Evolutionary conservation across 2,329 filamentous ascomycete genomes (phyloP), one percentile per base, ranked within the genome.

Genomic region (Leptographium radiaticola): DNA sequence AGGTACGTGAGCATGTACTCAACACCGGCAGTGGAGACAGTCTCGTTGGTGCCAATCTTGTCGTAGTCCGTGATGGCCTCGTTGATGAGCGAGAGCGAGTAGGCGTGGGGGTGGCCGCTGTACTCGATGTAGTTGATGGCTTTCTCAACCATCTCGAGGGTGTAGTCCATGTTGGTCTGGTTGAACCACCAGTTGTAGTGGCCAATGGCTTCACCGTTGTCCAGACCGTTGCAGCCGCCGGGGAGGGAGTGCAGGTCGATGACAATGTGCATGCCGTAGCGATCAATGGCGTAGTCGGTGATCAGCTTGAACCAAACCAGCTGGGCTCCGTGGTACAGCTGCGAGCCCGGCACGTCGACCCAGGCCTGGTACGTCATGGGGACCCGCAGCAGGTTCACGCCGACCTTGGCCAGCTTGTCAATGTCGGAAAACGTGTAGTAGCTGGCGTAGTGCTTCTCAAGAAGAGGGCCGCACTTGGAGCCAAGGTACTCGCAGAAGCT

Each of bases 151-250:
- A 55, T 25, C 46, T 51, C 18, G 20, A 55, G 42, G 15, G 25
- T 48, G 53, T 55, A 55, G 30, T 55, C 53, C 34, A 55, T 25
- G 48, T 55, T 55, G 53, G 53, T 55, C 49, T 42, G 16, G 49
- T 55, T 55, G 53, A 36, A 44, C 53, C 53, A 55, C 53, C 53
- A 55, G 49, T 55, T 6, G 48, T 51, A 48, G 49, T 55, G 49
- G 34, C 49, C 49, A 1, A 52, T 0, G 1, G 25, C 49, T 34
- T 49, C 53, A n/a, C 49, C 49, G 36, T 55, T 51, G 53, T 55
- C 53, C 13, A 51, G 49, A 7, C 53, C 53, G 49, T 55, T 55
- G 43, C 30, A 39, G 33, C 53, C 48, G 42, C 53, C 53, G 16
- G 53, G 53, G 12, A 55, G 53, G 2, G 49, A 39, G 44, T 55